Evolutionary conservation across 2,329 filamentous ascomycete species (phyloP).

Genomic region (Mycosphaerelloides madeirae): DNA sequence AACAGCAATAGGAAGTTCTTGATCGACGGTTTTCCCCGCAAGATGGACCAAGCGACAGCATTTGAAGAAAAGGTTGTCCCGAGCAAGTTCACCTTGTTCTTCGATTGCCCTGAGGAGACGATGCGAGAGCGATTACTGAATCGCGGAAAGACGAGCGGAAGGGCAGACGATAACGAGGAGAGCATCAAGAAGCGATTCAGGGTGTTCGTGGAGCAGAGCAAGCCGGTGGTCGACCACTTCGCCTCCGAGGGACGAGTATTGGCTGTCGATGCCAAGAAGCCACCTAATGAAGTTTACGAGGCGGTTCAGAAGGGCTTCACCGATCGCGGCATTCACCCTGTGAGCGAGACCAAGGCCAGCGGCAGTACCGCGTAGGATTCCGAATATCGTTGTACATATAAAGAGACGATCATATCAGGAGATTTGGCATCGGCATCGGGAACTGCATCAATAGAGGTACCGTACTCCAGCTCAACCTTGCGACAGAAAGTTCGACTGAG

Average conservation of each 20-base stretch:
- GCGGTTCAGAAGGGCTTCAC: conserved; percentile 48
- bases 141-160: conserved; percentile 86
- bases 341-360: conserved; percentile 4
- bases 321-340: conserved; percentile 35
- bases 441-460: too few species aligned
- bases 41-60: conserved; percentile 92
- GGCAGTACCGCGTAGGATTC: not conserved
- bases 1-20: conserved; percentile 65
- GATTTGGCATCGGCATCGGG: too few species aligned
- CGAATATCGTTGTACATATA: too few species aligned
- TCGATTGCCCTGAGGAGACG: conserved; percentile 83
- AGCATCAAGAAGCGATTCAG: conserved; percentile 95
- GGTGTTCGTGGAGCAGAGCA: conserved; percentile 90
- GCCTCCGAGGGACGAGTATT: conserved; percentile 72
- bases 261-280: conserved; percentile 67
- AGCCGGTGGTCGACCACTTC: conserved; percentile 91
- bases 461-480: too few species aligned
- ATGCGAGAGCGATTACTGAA: conserved; percentile 82
- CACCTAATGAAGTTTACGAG: conserved; percentile 61
- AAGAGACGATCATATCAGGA: too few species aligned
- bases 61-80: conserved; percentile 88
- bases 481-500: too few species aligned
- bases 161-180: conserved; percentile 89
- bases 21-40: conserved; percentile 82
- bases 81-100: conserved; percentile 83